Base-by-base conservation (phyloP, 2,329 filamentous ascomycete genomes). In the Pseudopyrenochaeta lycopersici region DNA sequence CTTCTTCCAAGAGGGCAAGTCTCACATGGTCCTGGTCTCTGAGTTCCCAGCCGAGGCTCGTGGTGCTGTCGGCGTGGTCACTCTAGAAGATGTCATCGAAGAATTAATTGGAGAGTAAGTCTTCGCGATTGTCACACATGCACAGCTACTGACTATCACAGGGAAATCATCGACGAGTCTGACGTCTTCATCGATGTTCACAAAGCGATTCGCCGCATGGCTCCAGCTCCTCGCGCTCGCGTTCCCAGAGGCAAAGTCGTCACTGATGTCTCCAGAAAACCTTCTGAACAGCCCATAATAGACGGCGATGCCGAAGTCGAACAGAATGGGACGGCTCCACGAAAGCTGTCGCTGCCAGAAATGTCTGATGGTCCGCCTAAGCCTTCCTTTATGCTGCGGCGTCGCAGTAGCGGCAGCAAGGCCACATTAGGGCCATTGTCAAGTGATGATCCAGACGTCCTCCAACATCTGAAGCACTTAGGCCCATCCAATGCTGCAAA, bases 1-100 rank as follows among this genome's bases (percentile, higher is more conserved):
- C 79, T 99, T 97, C 77, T 99, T 99, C 81, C 95, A 99, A 76
- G 95, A 99, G 80, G 95, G 95, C 67, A 99, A 99, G 76, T 97
- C 93, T 1, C 95, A 99, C 76, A 97, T 99, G 93, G 94, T 98
- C 0, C 82, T 99, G 23, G 95, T 98, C 7, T 97, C 94, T 0
- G 91, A 97, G 68, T 85, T 80, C 61, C 95, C 95, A 1, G 93
- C 94, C n/a, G 91, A 96, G 62, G 89, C 96, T 68, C 88, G 90
- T 67, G 95, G 95, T 40, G 92, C 93, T 5, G 81, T 97, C 11
- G 95, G 95, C 50, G 95, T 99, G 3, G 92, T 99, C 14, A 99
- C 95, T 0, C 80, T 99, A 2, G 95, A 99, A 75, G 95, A 99
- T 75, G 95, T 99, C 3, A 99, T 99, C 70, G 95, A 99, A 76